A percentile compares a stretch with the other conserved stretches of the same genome.
Evolutionary conservation across 1,139 yeast genomes (phyloP).

Genomic region (Taphrina betulina): DNA sequence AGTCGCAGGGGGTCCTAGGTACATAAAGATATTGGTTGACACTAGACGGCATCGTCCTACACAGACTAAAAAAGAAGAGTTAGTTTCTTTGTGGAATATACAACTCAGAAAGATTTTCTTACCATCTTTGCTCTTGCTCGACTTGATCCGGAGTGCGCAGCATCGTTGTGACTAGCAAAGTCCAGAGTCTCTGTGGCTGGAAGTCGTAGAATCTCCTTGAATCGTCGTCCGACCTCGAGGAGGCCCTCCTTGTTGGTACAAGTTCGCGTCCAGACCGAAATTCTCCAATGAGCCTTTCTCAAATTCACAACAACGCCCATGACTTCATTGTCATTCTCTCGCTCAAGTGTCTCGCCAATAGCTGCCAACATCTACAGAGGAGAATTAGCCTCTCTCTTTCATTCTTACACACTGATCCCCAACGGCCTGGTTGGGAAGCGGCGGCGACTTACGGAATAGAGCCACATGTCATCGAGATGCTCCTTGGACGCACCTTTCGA

Average conservation of each 20-base stretch:
- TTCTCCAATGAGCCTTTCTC: slow-evolving; percentile 77
- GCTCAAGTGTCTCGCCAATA: slow-evolving; percentile 91
- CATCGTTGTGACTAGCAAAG: slow-evolving; percentile 60
- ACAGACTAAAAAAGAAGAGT: too few species aligned
- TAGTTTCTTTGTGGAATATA: too few species aligned
- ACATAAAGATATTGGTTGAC: too few species aligned
- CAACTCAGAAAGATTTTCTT: neutral
- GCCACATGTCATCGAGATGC: slow-evolving; percentile 88
- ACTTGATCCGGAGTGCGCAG: slow-evolving; percentile 39
- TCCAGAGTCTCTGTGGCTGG: slow-evolving; percentile 69
- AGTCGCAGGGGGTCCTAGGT: too few species aligned
- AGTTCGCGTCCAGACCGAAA: slow-evolving; percentile 92
- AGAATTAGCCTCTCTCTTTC: slow-evolving; percentile 52
- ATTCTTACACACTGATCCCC: too few species aligned
- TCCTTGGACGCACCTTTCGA: slow-evolving; percentile 61
- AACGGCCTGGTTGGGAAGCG: too few species aligned
- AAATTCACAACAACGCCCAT: slow-evolving; percentile 92
- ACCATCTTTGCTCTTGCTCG: slow-evolving; percentile 38
- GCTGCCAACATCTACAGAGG: slow-evolving; percentile 63
- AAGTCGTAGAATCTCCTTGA: slow-evolving; percentile 75
- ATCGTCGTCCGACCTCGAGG: slow-evolving; percentile 60
- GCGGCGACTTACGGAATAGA: slow-evolving; percentile 44
- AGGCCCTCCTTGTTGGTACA: slow-evolving; percentile 58
- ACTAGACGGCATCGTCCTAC: too few species aligned
- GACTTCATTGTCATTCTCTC: slow-evolving; percentile 59